Conservation (phyloP, 163 green algal species). For the Chlamydomonas reinhardtii region DNA sequence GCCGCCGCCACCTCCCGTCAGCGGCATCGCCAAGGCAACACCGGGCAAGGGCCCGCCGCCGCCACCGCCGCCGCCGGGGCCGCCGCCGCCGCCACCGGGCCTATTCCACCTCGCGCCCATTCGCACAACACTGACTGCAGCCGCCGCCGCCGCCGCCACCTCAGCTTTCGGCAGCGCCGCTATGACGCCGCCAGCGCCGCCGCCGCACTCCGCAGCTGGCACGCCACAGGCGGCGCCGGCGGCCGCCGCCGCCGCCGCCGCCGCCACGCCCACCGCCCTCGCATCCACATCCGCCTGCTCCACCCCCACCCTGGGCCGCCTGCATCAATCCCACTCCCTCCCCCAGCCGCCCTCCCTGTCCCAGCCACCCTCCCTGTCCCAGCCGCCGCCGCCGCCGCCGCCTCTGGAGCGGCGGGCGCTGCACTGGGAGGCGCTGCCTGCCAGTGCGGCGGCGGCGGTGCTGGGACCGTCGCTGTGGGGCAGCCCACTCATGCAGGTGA, state of each 20-base stretch:
- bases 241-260: background rate
- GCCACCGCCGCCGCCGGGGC: background rate
- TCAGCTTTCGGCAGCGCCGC: no score
- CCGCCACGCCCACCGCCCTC: constrained; percentile 19
- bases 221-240: no score
- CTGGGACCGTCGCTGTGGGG: constrained; percentile 29
- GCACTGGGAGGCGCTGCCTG: constrained; percentile 26
- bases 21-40: background rate
- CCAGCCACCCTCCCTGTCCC: background rate
- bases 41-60: background rate
- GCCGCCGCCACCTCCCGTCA: background rate
- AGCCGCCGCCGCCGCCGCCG: background rate
- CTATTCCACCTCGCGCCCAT: background rate
- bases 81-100: background rate
- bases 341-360: background rate
- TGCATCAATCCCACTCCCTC: no score
- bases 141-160: no score
- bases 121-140: background rate
- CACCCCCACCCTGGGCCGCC: background rate
- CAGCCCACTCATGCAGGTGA: constrained; percentile 18
- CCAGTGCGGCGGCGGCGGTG: background rate
- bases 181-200: no score
- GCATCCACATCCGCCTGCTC: background rate
- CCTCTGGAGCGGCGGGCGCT: constrained; percentile 37
- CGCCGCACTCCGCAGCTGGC: no score